These are phyloP conservation scores for rapeseed (Brassica napus) DNA, from an alignment of 345 rosid genomes.

Conservation along the genomic window Da-Ae NC_063440.1:8437501-8438000, in stretches of 20 bases:
- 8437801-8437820: not conserved
- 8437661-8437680: not conserved
- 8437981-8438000: not conserved
- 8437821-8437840: slow-evolving; percentile 29
- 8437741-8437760: not conserved
- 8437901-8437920: slow-evolving; percentile 19
- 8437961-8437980: not conserved
- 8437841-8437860: slow-evolving; percentile 30
- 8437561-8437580: slow-evolving; percentile 15
- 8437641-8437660: slow-evolving; percentile 18
- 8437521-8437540: slow-evolving; percentile 67
- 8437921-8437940: slow-evolving; percentile 27
- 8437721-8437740: not conserved
- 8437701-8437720: not conserved
- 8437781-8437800: not conserved
- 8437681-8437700: slow-evolving; percentile 11
- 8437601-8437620: not conserved
- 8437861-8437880: slow-evolving; percentile 25
- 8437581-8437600: slow-evolving; percentile 7
- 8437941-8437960: slow-evolving; percentile 14
- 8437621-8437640: slow-evolving; percentile 18
- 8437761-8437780: not conserved
- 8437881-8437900: slow-evolving; percentile 1
- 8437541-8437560: slow-evolving; percentile 55
- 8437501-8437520: not conserved